Percentiles rank a stretch among this genome's conserved stretches.
Evolutionary conservation across 2,329 filamentous ascomycete genomes (phyloP).

Genomic region (Helminthosporium solani): DNA sequence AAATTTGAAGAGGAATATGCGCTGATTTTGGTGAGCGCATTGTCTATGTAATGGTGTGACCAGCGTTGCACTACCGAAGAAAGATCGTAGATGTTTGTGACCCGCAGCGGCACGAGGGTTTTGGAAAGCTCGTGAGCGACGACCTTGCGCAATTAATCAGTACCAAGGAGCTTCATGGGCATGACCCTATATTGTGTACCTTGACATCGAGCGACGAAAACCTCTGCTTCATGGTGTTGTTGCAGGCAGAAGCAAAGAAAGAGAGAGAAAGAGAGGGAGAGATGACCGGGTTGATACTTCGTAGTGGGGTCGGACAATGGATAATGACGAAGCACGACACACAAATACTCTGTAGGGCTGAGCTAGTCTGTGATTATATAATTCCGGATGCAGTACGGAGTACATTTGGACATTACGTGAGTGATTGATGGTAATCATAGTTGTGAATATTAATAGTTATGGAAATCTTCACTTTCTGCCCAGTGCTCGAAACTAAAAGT

Average conservation of each 20-base stretch:
- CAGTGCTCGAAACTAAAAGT: too few species aligned
- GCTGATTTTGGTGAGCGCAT: conserved; percentile 43
- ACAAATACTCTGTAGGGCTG: conserved; percentile 26
- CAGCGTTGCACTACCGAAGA: conserved; percentile 60
- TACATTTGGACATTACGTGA: not conserved
- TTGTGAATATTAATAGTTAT: too few species aligned
- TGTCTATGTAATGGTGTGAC: not conserved
- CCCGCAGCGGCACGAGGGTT: conserved; percentile 72
- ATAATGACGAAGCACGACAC: too few species aligned
- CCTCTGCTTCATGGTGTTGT: conserved; percentile 68
- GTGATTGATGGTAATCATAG: not conserved
- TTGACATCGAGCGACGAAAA: conserved; percentile 80
- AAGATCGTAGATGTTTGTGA: conserved; percentile 94
- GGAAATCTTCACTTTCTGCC: too few species aligned
- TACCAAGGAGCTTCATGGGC: not conserved
- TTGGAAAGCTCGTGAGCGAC: conserved; percentile 89
- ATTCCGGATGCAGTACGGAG: not conserved
- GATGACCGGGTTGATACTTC: too few species aligned
- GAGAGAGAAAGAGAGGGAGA: not conserved
- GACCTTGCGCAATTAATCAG: conserved; percentile 58
- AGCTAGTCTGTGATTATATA: conserved; percentile 17
- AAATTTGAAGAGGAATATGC: conserved; percentile 94
- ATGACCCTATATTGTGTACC: conserved; percentile 42
- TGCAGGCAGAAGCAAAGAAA: not conserved
- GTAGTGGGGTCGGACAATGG: conserved; percentile 4